phyloP scores from a whole-genome alignment of 2,329 filamentous ascomycete genomes.

The Chrysosporium keratinophilum region DNA sequence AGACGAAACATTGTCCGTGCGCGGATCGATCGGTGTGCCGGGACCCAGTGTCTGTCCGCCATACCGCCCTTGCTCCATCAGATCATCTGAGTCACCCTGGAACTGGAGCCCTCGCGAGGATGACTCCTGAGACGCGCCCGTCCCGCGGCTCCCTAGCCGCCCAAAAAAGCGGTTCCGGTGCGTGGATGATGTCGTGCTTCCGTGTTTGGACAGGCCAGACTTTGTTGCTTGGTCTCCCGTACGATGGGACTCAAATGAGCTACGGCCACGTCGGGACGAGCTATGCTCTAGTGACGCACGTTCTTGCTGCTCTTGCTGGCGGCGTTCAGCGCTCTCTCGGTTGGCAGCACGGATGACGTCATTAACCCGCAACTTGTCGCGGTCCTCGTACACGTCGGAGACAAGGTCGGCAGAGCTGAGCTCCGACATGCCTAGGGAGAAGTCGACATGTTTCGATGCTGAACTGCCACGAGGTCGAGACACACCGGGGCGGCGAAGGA shows the following conservation, averaged over 20 bases:
- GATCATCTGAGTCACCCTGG: slow-evolving; percentile 30
- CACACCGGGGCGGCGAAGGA: slow-evolving; percentile 40
- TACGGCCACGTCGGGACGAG: slow-evolving; percentile 20
- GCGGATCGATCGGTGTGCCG: slow-evolving; percentile 15
- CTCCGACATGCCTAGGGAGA: slow-evolving; percentile 57
- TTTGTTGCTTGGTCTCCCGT: slow-evolving; percentile 15
- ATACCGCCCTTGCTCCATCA: slow-evolving; percentile 41
- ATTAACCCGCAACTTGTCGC: slow-evolving; percentile 33
- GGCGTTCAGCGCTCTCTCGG: slow-evolving; percentile 32
- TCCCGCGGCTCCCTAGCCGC: slow-evolving; percentile 30
- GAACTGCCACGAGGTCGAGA: slow-evolving; percentile 47
- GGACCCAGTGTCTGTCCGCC: neutral
- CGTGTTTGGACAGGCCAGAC: slow-evolving; percentile 10
- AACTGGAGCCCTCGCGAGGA: slow-evolving; percentile 5
- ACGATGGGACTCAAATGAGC: slow-evolving; percentile 18
- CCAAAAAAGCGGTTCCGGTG: slow-evolving; percentile 55
- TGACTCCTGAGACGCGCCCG: slow-evolving; percentile 5
- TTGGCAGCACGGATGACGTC: slow-evolving; percentile 32
- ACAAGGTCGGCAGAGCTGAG: slow-evolving; percentile 49
- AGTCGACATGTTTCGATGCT: slow-evolving; percentile 56
- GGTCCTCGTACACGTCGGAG: slow-evolving; percentile 56
- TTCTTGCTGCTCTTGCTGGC: slow-evolving; percentile 24
- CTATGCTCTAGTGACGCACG: slow-evolving; percentile 10
- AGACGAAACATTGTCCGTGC: slow-evolving; percentile 16
- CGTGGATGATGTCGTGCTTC: slow-evolving; percentile 29